Conservation (phyloP, 352 stramenopile species). For the Achlya hypogyna region DNA sequence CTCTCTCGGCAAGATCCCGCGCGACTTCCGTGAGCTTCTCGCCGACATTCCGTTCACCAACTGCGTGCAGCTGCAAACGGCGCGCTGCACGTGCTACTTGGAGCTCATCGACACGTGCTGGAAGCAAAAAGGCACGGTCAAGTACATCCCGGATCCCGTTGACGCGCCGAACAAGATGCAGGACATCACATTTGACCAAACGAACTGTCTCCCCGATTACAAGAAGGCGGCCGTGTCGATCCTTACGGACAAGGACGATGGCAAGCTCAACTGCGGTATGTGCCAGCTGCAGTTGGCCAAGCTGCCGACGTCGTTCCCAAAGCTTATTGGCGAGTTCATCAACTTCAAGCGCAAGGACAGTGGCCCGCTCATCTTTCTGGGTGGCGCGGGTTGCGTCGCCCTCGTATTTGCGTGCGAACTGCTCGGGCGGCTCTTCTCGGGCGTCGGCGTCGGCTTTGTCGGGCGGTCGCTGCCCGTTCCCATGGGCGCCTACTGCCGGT, state of each 20-base stretch:
- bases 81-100: constrained; percentile 66
- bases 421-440: constrained; percentile 20
- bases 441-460: constrained; percentile 23
- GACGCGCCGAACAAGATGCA: constrained; percentile 22
- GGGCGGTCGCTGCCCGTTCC: constrained; percentile 23
- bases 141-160: constrained; percentile 21
- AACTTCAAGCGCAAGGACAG: constrained; percentile 21
- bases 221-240: constrained; percentile 35
- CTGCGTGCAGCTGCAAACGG: constrained; percentile 49
- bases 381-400: constrained; percentile 12
- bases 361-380: constrained; percentile 12
- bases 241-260: constrained; percentile 35
- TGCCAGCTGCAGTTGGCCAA: constrained; percentile 61
- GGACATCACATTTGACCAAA: constrained; percentile 43
- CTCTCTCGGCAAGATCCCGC: constrained; percentile 37
- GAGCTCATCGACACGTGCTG: constrained; percentile 61
- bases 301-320: constrained; percentile 1
- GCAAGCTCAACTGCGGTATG: constrained; percentile 64
- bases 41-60: constrained; percentile 56
- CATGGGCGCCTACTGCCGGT: constrained; percentile 21
- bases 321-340: constrained; percentile 3
- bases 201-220: constrained; percentile 44
- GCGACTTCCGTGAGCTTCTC: constrained; percentile 69
- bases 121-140: constrained; percentile 35
- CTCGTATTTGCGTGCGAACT: constrained; percentile 23